Evolutionary conservation across 2,329 filamentous ascomycete species (phyloP).

Genomic region (Pseudocercospora fijiensis): DNA sequence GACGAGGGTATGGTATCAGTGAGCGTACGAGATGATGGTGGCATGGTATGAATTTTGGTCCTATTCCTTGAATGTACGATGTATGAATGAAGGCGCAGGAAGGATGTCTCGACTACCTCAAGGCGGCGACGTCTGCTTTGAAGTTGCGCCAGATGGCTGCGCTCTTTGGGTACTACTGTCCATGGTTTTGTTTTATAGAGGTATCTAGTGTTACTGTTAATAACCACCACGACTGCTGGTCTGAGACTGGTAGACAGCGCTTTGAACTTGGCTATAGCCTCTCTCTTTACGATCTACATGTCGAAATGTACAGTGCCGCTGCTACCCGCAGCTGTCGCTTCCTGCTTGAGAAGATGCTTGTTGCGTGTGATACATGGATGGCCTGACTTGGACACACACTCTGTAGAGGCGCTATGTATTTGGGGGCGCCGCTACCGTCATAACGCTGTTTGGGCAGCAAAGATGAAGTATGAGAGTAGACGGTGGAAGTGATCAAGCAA

Average conservation of each 20-base stretch:
- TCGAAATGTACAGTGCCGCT: background rate
- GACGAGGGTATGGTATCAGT: background rate
- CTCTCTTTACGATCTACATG: too few relatives aligned
- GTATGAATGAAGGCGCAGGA: background rate
- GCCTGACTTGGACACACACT: background rate
- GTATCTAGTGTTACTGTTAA: background rate
- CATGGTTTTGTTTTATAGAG: background rate
- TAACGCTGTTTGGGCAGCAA: background rate
- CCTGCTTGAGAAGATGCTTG: background rate
- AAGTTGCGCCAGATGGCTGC: conserved; percentile 1
- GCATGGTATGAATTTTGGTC: background rate
- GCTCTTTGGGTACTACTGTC: background rate
- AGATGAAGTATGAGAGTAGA: background rate
- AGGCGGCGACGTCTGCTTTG: background rate
- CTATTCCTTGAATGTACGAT: background rate
- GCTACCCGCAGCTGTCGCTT: conserved; percentile 1
- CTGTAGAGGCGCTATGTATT: background rate
- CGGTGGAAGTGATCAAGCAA: background rate
- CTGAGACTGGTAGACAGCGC: background rate
- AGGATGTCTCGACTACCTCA: background rate
- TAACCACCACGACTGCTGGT: background rate
- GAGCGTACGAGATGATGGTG: background rate
- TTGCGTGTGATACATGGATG: conserved; percentile 3
- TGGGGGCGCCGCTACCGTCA: background rate
- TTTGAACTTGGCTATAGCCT: background rate